These are phyloP conservation scores for Ganoderma multipileum DNA, from an alignment of 1,284 basidiomycete genomes.

Conservation along the genomic window DNA sequence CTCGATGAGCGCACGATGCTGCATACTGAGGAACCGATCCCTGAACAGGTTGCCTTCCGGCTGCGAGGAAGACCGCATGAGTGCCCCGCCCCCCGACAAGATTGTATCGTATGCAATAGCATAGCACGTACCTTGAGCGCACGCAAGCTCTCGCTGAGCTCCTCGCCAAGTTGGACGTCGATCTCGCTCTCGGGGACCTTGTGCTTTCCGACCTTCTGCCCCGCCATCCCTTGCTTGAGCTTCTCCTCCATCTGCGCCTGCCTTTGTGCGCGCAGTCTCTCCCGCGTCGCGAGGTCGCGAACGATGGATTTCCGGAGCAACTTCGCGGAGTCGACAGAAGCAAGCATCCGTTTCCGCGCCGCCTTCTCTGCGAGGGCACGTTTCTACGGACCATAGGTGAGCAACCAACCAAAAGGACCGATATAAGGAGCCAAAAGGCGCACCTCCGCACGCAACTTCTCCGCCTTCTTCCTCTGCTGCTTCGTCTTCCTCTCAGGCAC, in stretches of 20 bases:
- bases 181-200: conserved; percentile 73
- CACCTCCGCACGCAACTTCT: conserved; percentile 68
- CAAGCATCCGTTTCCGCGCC: conserved; percentile 62
- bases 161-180: conserved; percentile 92
- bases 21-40: conserved; percentile 86
- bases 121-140: conserved; percentile 73
- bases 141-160: conserved; percentile 87
- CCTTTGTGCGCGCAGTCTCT: conserved; percentile 49
- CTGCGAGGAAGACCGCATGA: conserved; percentile 45
- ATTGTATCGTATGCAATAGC: background rate
- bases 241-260: conserved; percentile 51
- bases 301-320: conserved; percentile 54
- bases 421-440: conserved; percentile 24
- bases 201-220: conserved; percentile 79
- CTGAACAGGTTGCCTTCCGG: conserved; percentile 94
- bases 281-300: conserved; percentile 48
- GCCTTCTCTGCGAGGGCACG: conserved; percentile 64
- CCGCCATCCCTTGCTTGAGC: conserved; percentile 65
- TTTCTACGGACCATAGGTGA: conserved; percentile 52
- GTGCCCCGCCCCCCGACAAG: background rate
- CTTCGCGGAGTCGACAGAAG: conserved; percentile 62
- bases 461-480: conserved; percentile 70
- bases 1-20: conserved; percentile 81
- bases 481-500: conserved; percentile 75
- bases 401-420: background rate